Evolutionary conservation across 2,329 filamentous ascomycete genomes (phyloP), one percentile per base, ranked within the genome.

Genomic region (Laburnicola sp.): DNA sequence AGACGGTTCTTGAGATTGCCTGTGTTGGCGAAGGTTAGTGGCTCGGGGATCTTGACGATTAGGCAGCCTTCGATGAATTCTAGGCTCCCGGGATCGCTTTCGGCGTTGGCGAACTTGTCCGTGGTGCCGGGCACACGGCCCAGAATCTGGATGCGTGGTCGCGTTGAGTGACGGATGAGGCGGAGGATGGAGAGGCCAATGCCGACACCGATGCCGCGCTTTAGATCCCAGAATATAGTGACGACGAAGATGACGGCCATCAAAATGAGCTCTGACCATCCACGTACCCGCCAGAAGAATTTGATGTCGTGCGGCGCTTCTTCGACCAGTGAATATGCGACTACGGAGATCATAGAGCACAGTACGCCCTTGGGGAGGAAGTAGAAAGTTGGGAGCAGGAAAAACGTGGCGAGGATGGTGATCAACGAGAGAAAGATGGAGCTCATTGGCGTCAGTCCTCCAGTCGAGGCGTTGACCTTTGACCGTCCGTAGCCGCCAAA

Each of bases 1-100:
- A 99, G 80, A 3, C 94, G 83, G 45, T 86, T 87, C 73, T 95
- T 96, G 38, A 99, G 78, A 61, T 94, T 89, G 40, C 92, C 94
- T 0, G 94, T 97, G 71, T 99, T 99, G 66, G 93, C 93, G 71
- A 99, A 99, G 0, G 93, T 97, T 44, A 99, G 78, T 0, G 94
- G 94, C 69, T 99, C 94, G 0, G 94, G 93, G 48, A 99, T 97
- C 78, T 97, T 97, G 64, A 97, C 91, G 53, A 99, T 96, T 7
- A 99, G 78, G 54, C 89, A 95, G 11, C 93, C 90, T 58, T 97
- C 92, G 46, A 97, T 82, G 64, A 96, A 92, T 70, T 97, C 93
- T 2, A 97, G 80, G 26, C 82, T 80, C 38, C 87, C 85, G 0
- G 86, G 82, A 49, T 88, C 83, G 0, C 86, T 65, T 63, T 87